These are phyloP conservation scores for Misopates orontium DNA, from an alignment of 257 asterid genomes.

Conservation along the genomic window DNA sequence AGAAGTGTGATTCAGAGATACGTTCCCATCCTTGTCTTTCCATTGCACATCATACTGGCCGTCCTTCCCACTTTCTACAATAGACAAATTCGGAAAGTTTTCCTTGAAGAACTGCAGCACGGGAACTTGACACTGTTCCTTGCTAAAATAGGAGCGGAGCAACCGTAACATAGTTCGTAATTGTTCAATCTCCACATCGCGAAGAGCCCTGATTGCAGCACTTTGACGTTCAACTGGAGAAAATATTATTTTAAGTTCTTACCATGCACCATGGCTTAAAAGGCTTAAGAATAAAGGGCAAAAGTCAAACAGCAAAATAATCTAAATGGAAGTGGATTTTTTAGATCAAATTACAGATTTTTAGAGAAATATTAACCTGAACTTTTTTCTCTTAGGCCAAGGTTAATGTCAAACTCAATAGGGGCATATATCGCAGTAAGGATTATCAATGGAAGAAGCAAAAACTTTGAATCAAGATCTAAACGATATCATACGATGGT, in stretches of 20 bases:
- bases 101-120: conserved; percentile 66
- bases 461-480: conserved; percentile 9
- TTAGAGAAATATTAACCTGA: background rate
- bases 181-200: conserved; percentile 77
- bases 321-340: conserved; percentile 11
- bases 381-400: conserved; percentile 3
- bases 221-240: conserved; percentile 72
- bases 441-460: conserved; percentile 7
- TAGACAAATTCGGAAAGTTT: conserved; percentile 56
- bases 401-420: conserved; percentile 5
- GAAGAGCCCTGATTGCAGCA: conserved; percentile 81
- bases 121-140: conserved; percentile 67
- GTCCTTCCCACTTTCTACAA: conserved; percentile 46
- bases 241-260: conserved; percentile 4
- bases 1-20: conserved; percentile 46
- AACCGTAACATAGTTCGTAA: conserved; percentile 54
- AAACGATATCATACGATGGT: background rate
- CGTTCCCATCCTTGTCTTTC: conserved; percentile 47
- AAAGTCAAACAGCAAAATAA: conserved; percentile 15
- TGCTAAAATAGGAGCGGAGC: conserved; percentile 53
- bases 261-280: background rate
- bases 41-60: conserved; percentile 63
- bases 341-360: conserved; percentile 12
- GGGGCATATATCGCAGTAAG: conserved; percentile 15
- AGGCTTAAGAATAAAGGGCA: background rate